These are phyloP conservation scores for Dendrobium officinale DNA, from an alignment of 106 monocot genomes.

Conservation along the genomic window DNA sequence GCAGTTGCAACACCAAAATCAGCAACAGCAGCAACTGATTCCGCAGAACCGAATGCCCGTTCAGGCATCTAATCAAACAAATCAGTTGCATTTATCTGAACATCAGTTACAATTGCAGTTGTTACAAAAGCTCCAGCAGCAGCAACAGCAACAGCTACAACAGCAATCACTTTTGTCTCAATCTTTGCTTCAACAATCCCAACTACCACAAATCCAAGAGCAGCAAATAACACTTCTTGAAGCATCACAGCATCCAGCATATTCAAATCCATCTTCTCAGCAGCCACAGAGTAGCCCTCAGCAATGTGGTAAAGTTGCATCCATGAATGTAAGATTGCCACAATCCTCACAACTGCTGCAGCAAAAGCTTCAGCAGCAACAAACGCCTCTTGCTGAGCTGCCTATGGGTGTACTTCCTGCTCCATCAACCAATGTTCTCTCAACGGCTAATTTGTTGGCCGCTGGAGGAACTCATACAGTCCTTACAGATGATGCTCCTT, in stretches of 20 bases:
- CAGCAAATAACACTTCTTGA: slow-evolving; percentile 49
- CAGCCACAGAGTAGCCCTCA: slow-evolving; percentile 32
- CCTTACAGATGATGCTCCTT: slow-evolving; percentile 59
- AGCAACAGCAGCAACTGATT: slow-evolving; percentile 37
- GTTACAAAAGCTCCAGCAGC: slow-evolving; percentile 62
- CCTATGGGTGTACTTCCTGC: slow-evolving; percentile 22
- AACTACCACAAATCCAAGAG: slow-evolving; percentile 44
- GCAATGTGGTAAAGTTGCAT: slow-evolving; percentile 24
- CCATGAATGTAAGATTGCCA: slow-evolving; percentile 5
- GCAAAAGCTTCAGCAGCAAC: slow-evolving; percentile 53
- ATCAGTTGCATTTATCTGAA: slow-evolving; percentile 45
- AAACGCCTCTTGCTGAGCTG: slow-evolving; percentile 25
- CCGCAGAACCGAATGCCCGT: slow-evolving; percentile 35
- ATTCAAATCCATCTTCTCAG: slow-evolving; percentile 32
- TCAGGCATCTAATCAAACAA: slow-evolving; percentile 28
- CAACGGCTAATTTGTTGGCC: slow-evolving; percentile 26
- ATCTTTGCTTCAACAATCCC: slow-evolving; percentile 32
- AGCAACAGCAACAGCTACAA: slow-evolving; percentile 33
- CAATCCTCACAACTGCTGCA: slow-evolving; percentile 30
- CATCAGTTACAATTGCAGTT: slow-evolving; percentile 62
- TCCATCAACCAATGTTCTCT: slow-evolving; percentile 16
- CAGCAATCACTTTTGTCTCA: slow-evolving; percentile 49
- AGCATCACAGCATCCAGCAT: slow-evolving; percentile 28
- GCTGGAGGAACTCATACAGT: slow-evolving; percentile 35
- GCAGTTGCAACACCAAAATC: slow-evolving; percentile 24